Evolutionary conservation across 2,329 filamentous ascomycete species (phyloP).

Genomic region (Cladosporium sp.): DNA sequence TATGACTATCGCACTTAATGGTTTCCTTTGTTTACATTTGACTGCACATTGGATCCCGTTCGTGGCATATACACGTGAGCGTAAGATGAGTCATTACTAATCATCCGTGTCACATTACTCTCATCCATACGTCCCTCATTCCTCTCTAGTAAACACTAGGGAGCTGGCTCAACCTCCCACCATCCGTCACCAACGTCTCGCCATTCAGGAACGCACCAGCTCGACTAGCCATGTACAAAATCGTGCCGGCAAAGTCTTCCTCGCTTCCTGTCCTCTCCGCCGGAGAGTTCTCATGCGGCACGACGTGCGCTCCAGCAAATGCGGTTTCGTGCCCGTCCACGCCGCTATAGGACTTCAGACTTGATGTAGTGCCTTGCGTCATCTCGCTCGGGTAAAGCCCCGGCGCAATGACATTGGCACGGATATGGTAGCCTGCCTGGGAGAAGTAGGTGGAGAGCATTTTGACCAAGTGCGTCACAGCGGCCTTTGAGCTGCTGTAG

Average conservation of each 20-base stretch:
- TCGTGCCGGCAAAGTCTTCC: constrained; percentile 64
- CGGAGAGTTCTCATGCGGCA: constrained; percentile 50
- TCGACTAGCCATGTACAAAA: constrained; percentile 65
- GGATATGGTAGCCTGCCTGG: constrained; percentile 46
- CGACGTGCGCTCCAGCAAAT: constrained; percentile 57
- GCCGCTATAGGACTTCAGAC: constrained; percentile 29
- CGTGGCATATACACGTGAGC: background rate
- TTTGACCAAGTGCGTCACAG: constrained; percentile 53
- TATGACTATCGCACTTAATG: background rate
- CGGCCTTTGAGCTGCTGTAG: constrained; percentile 52
- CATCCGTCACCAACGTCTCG: constrained; percentile 63
- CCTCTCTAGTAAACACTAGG: constrained; percentile 1
- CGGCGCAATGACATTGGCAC: constrained; percentile 54
- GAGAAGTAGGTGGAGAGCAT: constrained; percentile 48
- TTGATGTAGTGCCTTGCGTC: constrained; percentile 27
- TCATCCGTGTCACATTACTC: background rate
- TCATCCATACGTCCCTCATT: background rate
- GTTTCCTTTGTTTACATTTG: background rate
- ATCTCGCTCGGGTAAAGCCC: constrained; percentile 42
- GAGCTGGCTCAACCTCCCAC: constrained; percentile 54
- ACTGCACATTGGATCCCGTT: background rate
- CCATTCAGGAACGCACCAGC: constrained; percentile 70
- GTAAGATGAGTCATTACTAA: background rate
- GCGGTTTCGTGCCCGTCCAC: constrained; percentile 30
- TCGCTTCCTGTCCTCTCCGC: constrained; percentile 62